These are phyloP conservation scores for Beverwykella pulmonaria DNA, from an alignment of 495 filamentous ascomycete species.

Conservation along the genomic window DNA sequence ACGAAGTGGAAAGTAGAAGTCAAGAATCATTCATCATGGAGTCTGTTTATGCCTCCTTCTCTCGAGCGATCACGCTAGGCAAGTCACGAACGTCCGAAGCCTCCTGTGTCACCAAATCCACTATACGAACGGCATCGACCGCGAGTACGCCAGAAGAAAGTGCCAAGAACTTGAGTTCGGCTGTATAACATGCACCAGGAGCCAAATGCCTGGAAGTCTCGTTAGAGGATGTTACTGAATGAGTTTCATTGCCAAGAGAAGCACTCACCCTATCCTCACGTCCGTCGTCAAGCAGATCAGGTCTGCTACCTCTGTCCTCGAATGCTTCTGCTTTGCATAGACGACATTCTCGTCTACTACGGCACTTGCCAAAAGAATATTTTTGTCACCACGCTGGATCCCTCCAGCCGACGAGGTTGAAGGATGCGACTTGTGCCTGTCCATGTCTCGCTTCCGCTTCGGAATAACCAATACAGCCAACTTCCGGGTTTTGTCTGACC, in stretches of 20 bases:
- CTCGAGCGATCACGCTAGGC: constrained; percentile 64
- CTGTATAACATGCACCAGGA: constrained; percentile 77
- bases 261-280: constrained; percentile 72
- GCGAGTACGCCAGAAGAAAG: constrained; percentile 72
- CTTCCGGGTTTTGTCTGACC: constrained; percentile 67
- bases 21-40: no score
- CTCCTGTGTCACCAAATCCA: constrained; percentile 80
- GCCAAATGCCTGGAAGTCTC: constrained; percentile 61
- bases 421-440: constrained; percentile 58
- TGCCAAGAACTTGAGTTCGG: constrained; percentile 78
- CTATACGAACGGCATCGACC: constrained; percentile 77
- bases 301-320: constrained; percentile 70
- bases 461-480: constrained; percentile 80
- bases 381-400: constrained; percentile 41
- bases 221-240: no score
- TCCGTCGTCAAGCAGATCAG: constrained; percentile 82
- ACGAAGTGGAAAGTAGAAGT: no score
- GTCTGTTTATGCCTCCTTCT: no score
- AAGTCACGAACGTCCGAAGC: constrained; percentile 80
- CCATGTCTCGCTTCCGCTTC: constrained; percentile 66
- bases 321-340: constrained; percentile 77
- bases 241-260: not conserved
- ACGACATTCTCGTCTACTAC: constrained; percentile 84
- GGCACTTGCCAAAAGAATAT: constrained; percentile 66
- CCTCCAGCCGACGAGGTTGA: constrained; percentile 52